Conservation (phyloP, 352 stramenopile genomes). For the Aphanomyces euteiches region DNA sequence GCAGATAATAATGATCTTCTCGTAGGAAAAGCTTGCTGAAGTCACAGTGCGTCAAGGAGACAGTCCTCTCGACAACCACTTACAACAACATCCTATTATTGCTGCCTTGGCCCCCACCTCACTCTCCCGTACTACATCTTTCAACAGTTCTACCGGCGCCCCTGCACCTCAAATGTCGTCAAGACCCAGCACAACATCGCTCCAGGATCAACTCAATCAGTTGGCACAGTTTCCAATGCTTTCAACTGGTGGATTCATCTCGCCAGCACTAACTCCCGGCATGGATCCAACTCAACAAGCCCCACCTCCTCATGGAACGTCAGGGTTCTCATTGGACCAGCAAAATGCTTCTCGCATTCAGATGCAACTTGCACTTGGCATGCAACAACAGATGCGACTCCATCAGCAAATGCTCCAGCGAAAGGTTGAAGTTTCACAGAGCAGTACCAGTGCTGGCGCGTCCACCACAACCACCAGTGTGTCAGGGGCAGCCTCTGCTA, state of each 20-base stretch:
- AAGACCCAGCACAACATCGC: conserved; percentile 10
- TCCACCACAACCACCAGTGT: not conserved
- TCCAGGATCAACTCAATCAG: conserved; percentile 12
- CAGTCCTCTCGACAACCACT: not conserved
- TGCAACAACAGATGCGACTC: conserved; percentile 86
- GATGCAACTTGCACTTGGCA: conserved; percentile 79
- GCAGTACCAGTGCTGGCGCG: conserved; percentile 31
- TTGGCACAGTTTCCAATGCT: conserved; percentile 13
- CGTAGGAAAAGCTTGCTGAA: conserved; percentile 21
- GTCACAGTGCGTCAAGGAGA: conserved; percentile 22
- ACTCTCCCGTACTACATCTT: not conserved
- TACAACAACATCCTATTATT: not conserved
- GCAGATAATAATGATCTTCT: not conserved
- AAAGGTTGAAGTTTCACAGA: conserved; percentile 78
- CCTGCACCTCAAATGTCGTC: not conserved
- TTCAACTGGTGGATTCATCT: not conserved
- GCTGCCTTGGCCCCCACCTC: not conserved
- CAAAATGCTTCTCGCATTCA: conserved; percentile 53
- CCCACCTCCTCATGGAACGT: not conserved
- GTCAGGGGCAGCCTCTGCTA: not conserved
- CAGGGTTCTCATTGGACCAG: conserved; percentile 17
- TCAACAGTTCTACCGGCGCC: not conserved
- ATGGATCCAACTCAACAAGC: not conserved
- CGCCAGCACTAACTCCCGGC: not conserved
- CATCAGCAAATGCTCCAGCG: conserved; percentile 84